Percentiles rank a stretch among this genome's conserved stretches.
These are phyloP conservation scores for Volutella citrinella DNA, from an alignment of 2,329 filamentous ascomycete species.

Conservation along the genomic window DNA sequence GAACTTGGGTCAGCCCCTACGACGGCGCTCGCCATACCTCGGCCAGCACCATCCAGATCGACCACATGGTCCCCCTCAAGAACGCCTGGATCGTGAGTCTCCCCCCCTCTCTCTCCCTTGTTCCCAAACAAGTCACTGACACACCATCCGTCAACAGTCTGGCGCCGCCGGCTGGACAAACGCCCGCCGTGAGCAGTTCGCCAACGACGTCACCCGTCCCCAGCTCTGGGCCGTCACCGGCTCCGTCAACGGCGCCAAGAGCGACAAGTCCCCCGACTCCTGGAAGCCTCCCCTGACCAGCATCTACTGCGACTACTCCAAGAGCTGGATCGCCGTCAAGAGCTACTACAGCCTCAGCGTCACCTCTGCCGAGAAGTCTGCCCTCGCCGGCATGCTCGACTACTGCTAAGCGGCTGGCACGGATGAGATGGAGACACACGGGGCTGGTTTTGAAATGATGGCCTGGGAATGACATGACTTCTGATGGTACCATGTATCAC, in stretches of 20 bases:
- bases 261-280: slow-evolving; percentile 68
- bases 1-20: slow-evolving; percentile 69
- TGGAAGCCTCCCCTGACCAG: slow-evolving; percentile 70
- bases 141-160: slow-evolving; percentile 47
- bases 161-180: slow-evolving; percentile 73
- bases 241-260: slow-evolving; percentile 69
- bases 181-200: slow-evolving; percentile 62
- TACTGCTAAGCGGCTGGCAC: slow-evolving; percentile 22
- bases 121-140: slow-evolving; percentile 8
- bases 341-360: slow-evolving; percentile 65
- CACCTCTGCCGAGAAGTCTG: slow-evolving; percentile 69
- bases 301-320: slow-evolving; percentile 77
- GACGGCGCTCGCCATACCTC: slow-evolving; percentile 69
- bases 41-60: slow-evolving; percentile 72
- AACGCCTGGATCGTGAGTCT: slow-evolving; percentile 72
- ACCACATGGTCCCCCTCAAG: slow-evolving; percentile 78
- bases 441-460: not conserved
- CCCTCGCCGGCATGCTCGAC: slow-evolving; percentile 47
- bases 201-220: slow-evolving; percentile 73
- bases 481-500: too few species aligned
- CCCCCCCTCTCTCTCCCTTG: not conserved
- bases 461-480: too few species aligned
- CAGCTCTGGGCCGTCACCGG: slow-evolving; percentile 80
- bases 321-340: slow-evolving; percentile 78
- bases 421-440: not conserved